These are phyloP conservation scores for Globisporangium okanoganense DNA, from an alignment of 352 stramenopile genomes.

Conservation along the genomic window DNA sequence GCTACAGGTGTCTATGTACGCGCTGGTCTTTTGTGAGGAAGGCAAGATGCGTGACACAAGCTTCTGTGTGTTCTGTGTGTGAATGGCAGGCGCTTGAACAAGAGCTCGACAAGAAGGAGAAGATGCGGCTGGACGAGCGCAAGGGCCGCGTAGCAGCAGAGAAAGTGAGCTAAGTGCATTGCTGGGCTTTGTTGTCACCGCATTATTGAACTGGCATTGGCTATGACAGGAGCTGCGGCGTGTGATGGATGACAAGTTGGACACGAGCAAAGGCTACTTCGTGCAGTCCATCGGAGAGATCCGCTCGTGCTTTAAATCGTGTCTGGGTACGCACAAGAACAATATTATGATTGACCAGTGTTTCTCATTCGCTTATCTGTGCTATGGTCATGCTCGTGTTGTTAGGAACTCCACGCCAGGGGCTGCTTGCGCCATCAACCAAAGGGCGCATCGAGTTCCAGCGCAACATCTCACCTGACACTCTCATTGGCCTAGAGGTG, in stretches of 20 bases:
- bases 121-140: slow-evolving; percentile 54
- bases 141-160: slow-evolving; percentile 62
- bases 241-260: slow-evolving; percentile 72
- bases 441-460: slow-evolving; percentile 70
- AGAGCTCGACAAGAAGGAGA: slow-evolving; percentile 44
- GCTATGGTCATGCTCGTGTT: not conserved
- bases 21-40: not conserved
- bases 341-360: too few species aligned
- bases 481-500: slow-evolving; percentile 58
- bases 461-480: slow-evolving; percentile 73
- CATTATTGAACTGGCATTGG: too few species aligned
- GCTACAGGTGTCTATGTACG: not conserved
- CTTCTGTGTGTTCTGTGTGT: not conserved
- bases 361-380: not conserved
- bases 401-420: slow-evolving; percentile 79
- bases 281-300: slow-evolving; percentile 77
- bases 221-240: slow-evolving; percentile 55
- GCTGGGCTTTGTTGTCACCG: too few species aligned
- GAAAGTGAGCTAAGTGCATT: slow-evolving; percentile 26
- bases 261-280: slow-evolving; percentile 71
- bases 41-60: not conserved
- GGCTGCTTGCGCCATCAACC: slow-evolving; percentile 68
- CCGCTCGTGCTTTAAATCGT: slow-evolving; percentile 76
- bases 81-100: slow-evolving; percentile 26
- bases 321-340: slow-evolving; percentile 34